Conservation (phyloP, 2,329 filamentous ascomycete species). For the Aspergillus niger region DNA sequence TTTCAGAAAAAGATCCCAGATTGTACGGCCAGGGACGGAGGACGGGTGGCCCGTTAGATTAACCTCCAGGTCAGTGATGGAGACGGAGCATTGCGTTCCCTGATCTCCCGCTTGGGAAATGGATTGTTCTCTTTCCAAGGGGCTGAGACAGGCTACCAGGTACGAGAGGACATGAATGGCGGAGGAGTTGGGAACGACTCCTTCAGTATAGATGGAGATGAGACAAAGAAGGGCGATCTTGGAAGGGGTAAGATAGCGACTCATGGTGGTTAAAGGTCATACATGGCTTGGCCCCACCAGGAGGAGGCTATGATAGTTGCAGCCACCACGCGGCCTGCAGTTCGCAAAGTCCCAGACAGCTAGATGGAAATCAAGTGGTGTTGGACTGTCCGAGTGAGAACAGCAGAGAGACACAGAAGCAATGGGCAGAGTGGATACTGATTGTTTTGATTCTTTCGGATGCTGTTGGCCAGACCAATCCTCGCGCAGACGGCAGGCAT, state of each 20-base stretch:
- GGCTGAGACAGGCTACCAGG: constrained; percentile 69
- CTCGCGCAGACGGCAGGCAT: background rate
- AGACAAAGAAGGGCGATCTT: constrained; percentile 82
- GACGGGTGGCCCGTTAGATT: constrained; percentile 50
- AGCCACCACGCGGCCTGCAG: background rate
- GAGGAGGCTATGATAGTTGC: background rate
- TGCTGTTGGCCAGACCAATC: background rate
- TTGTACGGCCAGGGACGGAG: constrained; percentile 69
- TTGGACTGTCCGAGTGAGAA: background rate
- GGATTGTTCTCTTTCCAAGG: constrained; percentile 34
- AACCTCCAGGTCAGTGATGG: constrained; percentile 52
- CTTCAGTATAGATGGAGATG: constrained; percentile 77
- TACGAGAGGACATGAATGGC: constrained; percentile 77
- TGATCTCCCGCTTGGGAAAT: constrained; percentile 25
- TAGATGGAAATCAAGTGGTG: too few species aligned
- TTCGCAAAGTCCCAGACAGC: background rate
- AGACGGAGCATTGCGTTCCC: constrained; percentile 36
- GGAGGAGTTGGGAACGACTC: constrained; percentile 67
- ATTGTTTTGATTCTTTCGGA: background rate
- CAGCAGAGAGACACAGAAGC: background rate
- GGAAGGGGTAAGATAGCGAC: constrained; percentile 82
- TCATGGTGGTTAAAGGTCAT: constrained; percentile 54
- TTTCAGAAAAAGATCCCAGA: constrained; percentile 84
- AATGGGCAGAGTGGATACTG: background rate
- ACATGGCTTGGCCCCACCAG: constrained; percentile 7